These are phyloP conservation scores for Colletotrichum lentis DNA, from an alignment of 2,329 filamentous ascomycete genomes.

Conservation along the genomic window DNA sequence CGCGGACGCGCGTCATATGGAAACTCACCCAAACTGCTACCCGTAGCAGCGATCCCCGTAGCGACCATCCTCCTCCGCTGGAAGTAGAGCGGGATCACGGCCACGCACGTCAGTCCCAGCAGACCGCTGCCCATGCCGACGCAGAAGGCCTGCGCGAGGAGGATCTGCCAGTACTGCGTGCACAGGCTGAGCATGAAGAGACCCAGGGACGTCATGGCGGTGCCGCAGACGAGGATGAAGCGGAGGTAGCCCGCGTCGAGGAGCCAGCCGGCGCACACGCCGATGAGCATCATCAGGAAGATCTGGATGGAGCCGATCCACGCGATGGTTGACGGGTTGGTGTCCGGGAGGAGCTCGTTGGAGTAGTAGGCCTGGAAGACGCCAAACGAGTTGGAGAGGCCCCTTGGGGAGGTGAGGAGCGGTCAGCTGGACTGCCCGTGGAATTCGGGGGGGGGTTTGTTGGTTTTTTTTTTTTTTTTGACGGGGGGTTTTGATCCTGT, in stretches of 20 bases:
- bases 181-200: constrained; percentile 53
- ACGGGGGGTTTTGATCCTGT: neutral
- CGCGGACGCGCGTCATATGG: too few relatives aligned
- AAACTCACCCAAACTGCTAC: constrained; percentile 44
- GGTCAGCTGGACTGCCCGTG: neutral
- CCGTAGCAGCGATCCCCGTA: constrained; percentile 47
- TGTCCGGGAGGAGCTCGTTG: constrained; percentile 41
- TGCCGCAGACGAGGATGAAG: constrained; percentile 51
- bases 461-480: too few relatives aligned
- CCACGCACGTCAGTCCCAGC: constrained; percentile 50
- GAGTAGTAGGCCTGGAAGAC: constrained; percentile 63
- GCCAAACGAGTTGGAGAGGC: constrained; percentile 56
- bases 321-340: constrained; percentile 45
- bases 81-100: constrained; percentile 49
- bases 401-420: constrained; percentile 45
- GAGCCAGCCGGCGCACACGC: constrained; percentile 54
- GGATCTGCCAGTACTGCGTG: constrained; percentile 54
- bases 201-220: constrained; percentile 55
- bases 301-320: constrained; percentile 59
- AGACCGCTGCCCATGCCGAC: constrained; percentile 56
- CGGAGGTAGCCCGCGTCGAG: constrained; percentile 58
- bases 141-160: constrained; percentile 56
- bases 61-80: constrained; percentile 43
- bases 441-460: too few relatives aligned
- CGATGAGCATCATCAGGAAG: constrained; percentile 55